Evolutionary conservation across 1,284 basidiomycete genomes (phyloP).

Genomic region (Cryptococcus jaspeensis): DNA sequence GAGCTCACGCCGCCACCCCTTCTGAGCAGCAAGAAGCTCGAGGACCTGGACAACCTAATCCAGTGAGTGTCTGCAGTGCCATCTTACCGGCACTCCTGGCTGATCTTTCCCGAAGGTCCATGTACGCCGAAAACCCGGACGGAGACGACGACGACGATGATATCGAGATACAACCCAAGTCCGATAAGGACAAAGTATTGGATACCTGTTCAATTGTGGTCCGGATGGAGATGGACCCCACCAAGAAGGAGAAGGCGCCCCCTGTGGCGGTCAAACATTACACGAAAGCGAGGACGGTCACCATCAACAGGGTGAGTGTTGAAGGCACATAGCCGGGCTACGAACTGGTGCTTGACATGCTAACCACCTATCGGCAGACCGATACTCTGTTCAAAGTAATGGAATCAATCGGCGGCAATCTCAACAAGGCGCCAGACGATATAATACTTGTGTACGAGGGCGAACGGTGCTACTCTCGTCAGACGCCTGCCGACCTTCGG

Average conservation of each 20-base stretch:
- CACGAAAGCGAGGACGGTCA: conserved; percentile 25
- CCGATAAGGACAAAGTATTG: background rate
- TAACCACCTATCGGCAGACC: conserved; percentile 14
- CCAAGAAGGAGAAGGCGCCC: conserved; percentile 16
- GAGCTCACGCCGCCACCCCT: conserved; percentile 37
- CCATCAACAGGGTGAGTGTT: conserved; percentile 21
- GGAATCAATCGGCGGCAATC: conserved; percentile 18
- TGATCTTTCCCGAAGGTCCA: background rate
- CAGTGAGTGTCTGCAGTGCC: conserved; percentile 11
- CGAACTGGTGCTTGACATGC: background rate
- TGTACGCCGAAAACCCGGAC: background rate
- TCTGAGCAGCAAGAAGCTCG: conserved; percentile 15
- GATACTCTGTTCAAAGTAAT: conserved; percentile 21
- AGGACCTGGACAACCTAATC: conserved; percentile 5
- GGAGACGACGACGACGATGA: background rate
- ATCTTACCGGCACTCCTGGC: too few species aligned
- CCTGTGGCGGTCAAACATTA: conserved; percentile 28
- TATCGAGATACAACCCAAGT: background rate
- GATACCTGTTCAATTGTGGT: conserved; percentile 25
- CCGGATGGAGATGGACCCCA: conserved; percentile 35
- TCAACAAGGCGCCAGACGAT: conserved; percentile 24
- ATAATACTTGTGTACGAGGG: conserved; percentile 32
- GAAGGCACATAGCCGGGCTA: background rate
- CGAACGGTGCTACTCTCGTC: conserved; percentile 14
- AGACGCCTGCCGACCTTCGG: conserved; percentile 26